Evolutionary conservation across 495 filamentous ascomycete species (phyloP).

Genomic region (Neurospora sp.): DNA sequence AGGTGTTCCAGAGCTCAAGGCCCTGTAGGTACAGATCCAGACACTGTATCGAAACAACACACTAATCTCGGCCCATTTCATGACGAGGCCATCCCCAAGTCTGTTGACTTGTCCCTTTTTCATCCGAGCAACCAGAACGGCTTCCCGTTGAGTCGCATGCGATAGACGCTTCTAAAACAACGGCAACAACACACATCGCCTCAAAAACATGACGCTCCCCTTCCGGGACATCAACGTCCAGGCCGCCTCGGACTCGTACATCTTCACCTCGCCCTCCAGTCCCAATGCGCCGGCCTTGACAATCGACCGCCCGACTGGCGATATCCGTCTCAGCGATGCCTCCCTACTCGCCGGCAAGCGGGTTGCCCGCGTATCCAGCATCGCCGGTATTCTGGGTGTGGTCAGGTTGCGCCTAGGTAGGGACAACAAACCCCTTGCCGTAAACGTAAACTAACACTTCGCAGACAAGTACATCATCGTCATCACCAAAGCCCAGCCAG

Average conservation of each 20-base stretch:
- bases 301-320: conserved; percentile 86
- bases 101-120: background rate
- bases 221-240: conserved; percentile 96
- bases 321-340: conserved; percentile 74
- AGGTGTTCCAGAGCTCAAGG: background rate
- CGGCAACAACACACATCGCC: background rate
- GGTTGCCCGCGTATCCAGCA: conserved; percentile 63
- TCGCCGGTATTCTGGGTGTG: conserved; percentile 87
- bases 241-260: conserved; percentile 81
- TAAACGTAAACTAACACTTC: conserved; percentile 5
- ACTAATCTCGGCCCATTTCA: background rate
- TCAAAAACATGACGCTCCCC: conserved; percentile 54
- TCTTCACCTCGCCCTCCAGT: conserved; percentile 91
- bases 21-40: background rate
- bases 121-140: background rate
- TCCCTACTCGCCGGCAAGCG: conserved; percentile 64
- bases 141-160: background rate
- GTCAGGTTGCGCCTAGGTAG: conserved; percentile 83
- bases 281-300: conserved; percentile 79
- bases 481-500: conserved; percentile 86
- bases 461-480: conserved; percentile 93
- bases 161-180: background rate
- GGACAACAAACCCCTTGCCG: conserved; percentile 1
- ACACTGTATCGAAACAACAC: background rate
- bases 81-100: background rate